Base-by-base conservation (phyloP, 169 alveolate genomes). In the Eimeria tenella region DNA sequence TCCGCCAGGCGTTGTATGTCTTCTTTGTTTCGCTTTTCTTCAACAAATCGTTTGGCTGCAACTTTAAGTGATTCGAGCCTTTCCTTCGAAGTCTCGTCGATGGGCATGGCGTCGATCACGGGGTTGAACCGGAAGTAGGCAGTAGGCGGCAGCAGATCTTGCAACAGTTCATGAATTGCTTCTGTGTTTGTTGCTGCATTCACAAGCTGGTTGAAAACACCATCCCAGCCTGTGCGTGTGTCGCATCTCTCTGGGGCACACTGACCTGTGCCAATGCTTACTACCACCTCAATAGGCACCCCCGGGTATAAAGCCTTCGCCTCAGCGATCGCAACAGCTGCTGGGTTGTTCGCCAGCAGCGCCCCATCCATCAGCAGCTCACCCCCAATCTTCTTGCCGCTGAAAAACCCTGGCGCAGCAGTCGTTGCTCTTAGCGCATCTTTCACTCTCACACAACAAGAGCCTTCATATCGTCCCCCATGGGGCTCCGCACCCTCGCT, bases 331-430 rank as follows among this genome's bases (percentile, higher is more conserved):
- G 98, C 98, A n/a, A 96, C 92, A 21, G 97, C 94, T 4, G 97
- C 90, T 17, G 98, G 98, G 86, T 97, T 97, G 96, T 97, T 97
- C 52, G 98, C 97, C 52, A 96, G 96, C 56, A 97, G 91, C 7
- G 98, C 98, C 3, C 98, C 98, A 68, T 97, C 98, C 6, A 96
- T 97, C 86, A 94, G 95, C 83, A 95, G 63, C 62, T 95, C 95
- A 4, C 96, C 96, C 73, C 97, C 97, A 19, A 96, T 90, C 63
- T 94, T 93, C 83, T 97, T 84, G 58, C 96, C 96, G 62, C 97
- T 96, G 94, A 97, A 97, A 89, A 96, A 97, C 10, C 97, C 97
- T 0, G 98, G 98, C 15, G 98, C 98, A 17, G 98, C 98, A 3
- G 98, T 97, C 31, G 98, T 97, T 11, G 98, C 97, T 19, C 98